Evolutionary conservation across 495 filamentous ascomycete genomes (phyloP).

Genomic region (Parmelia sp.): DNA sequence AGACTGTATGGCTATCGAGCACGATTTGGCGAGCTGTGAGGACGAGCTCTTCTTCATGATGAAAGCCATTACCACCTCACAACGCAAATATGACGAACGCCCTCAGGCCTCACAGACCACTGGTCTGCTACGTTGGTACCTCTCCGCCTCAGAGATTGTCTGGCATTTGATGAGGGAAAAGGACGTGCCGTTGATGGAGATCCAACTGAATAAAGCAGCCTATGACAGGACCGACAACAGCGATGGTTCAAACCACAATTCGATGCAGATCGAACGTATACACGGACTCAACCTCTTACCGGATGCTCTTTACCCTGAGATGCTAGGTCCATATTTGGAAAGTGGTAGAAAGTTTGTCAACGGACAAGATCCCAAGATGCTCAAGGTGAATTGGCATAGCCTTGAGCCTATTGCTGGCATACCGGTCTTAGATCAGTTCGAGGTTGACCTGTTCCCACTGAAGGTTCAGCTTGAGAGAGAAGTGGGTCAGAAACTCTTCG

Average conservation of each 20-base stretch:
- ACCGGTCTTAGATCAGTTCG: constrained; percentile 94
- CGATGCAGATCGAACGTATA: constrained; percentile 75
- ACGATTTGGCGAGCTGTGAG: constrained; percentile 81
- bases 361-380: constrained; percentile 61
- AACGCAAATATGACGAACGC: constrained; percentile 74
- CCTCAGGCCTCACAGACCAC: constrained; percentile 55
- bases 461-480: constrained; percentile 92
- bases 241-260: constrained; percentile 92
- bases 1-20: constrained; percentile 76
- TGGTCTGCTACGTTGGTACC: constrained; percentile 80
- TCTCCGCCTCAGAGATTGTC: constrained; percentile 84
- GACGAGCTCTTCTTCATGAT: constrained; percentile 99
- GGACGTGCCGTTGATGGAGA: constrained; percentile 83
- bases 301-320: constrained; percentile 88
- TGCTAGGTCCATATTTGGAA: constrained; percentile 83
- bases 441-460: constrained; percentile 87
- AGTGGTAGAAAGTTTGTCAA: constrained; percentile 44
- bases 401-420: constrained; percentile 97
- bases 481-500: constrained; percentile 87
- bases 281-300: constrained; percentile 82
- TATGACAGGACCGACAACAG: constrained; percentile 94
- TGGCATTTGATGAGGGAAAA: constrained; percentile 90
- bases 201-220: constrained; percentile 80
- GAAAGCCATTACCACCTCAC: constrained; percentile 97
- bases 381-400: constrained; percentile 94